Percentiles rank a stretch among this genome's conserved stretches.
phyloP scores from a whole-genome alignment of 169 alveolate species.

The Condylostoma magnum region DNA sequence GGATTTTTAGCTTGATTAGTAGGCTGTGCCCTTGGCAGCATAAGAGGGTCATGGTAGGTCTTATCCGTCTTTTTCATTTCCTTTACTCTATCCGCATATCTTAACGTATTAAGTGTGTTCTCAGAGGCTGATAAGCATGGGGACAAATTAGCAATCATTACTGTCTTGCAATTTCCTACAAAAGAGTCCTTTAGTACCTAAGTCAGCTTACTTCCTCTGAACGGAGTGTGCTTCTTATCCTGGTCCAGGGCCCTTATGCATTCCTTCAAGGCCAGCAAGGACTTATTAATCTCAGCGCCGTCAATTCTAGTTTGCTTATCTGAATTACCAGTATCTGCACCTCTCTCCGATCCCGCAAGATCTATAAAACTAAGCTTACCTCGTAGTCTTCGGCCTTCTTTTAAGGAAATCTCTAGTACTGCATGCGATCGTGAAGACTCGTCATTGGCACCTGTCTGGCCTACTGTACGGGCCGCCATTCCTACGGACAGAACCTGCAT shows the following conservation, averaged over 20 bases:
- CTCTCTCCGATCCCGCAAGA: conserved; percentile 99
- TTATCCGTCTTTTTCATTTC: conserved; percentile 65
- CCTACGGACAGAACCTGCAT: background rate
- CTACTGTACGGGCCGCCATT: conserved; percentile 85
- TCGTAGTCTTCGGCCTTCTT: conserved; percentile 68
- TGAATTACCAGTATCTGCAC: conserved; percentile 96
- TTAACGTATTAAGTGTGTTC: conserved; percentile 79
- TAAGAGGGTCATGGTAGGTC: background rate
- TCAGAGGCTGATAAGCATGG: conserved; percentile 95
- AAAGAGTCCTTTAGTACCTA: conserved; percentile 92
- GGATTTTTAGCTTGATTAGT: background rate
- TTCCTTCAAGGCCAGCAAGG: conserved; percentile 96
- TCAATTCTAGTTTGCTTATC: conserved; percentile 94
- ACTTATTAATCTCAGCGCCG: conserved; percentile 99
- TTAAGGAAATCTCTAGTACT: conserved; percentile 89
- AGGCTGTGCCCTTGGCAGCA: conserved; percentile 7
- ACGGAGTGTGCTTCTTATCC: conserved; percentile 97
- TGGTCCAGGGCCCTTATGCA: conserved; percentile 99
- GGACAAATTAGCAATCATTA: conserved; percentile 98
- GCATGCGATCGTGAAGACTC: conserved; percentile 98
- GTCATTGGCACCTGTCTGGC: conserved; percentile 96
- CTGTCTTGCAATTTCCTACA: conserved; percentile 95
- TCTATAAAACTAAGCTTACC: conserved; percentile 96
- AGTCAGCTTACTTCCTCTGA: conserved; percentile 97
- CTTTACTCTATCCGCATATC: conserved; percentile 88